A percentile compares a stretch with the other conserved stretches of the same genome.
Conservation (phyloP, 805 yeast species). For the Wickerhamiella bombiphila region DNA sequence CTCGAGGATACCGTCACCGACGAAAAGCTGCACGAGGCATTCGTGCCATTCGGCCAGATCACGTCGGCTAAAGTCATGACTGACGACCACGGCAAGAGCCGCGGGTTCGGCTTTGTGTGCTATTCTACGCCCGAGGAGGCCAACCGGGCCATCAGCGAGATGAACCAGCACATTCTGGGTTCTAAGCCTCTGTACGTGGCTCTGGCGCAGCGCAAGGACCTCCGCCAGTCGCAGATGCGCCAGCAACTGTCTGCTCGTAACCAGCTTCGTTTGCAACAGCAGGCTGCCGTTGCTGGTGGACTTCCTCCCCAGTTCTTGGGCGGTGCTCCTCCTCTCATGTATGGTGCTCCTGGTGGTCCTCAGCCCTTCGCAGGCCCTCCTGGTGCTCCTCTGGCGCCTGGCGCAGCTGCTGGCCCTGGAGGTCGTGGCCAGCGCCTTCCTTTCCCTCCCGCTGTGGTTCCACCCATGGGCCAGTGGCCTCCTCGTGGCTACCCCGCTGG, state of each 20-base stretch:
- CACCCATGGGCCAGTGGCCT: slow-evolving; percentile 27
- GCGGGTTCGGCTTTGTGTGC: slow-evolving; percentile 98
- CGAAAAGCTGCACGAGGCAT: slow-evolving; percentile 81
- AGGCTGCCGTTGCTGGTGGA: slow-evolving; percentile 63
- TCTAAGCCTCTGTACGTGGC: slow-evolving; percentile 98
- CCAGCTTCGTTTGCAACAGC: slow-evolving; percentile 97
- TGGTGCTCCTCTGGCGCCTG: slow-evolving; percentile 46
- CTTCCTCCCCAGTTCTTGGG: slow-evolving; percentile 73
- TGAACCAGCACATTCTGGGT: slow-evolving; percentile 91
- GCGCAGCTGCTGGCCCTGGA: slow-evolving; percentile 21
- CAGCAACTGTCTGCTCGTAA: slow-evolving; percentile 97
- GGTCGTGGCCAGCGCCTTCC: slow-evolving; percentile 15
- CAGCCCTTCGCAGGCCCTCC: slow-evolving; percentile 59
- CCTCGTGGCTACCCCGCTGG: slow-evolving; percentile 13
- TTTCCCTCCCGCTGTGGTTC: slow-evolving; percentile 12
- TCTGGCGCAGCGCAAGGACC: slow-evolving; percentile 96
- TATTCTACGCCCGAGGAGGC: slow-evolving; percentile 98
- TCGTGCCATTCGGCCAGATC: slow-evolving; percentile 84
- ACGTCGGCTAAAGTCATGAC: slow-evolving; percentile 94
- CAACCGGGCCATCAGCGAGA: slow-evolving; percentile 92
- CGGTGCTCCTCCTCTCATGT: slow-evolving; percentile 38
- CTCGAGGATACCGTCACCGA: slow-evolving; percentile 87
- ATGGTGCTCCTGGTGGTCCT: slow-evolving; percentile 41
- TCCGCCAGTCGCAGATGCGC: slow-evolving; percentile 89
- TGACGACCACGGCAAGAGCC: slow-evolving; percentile 86